Percentiles rank a stretch among this genome's conserved stretches.
Evolutionary conservation across 2,329 filamentous ascomycete species (phyloP).

Genomic region (Venturia aucupariae): DNA sequence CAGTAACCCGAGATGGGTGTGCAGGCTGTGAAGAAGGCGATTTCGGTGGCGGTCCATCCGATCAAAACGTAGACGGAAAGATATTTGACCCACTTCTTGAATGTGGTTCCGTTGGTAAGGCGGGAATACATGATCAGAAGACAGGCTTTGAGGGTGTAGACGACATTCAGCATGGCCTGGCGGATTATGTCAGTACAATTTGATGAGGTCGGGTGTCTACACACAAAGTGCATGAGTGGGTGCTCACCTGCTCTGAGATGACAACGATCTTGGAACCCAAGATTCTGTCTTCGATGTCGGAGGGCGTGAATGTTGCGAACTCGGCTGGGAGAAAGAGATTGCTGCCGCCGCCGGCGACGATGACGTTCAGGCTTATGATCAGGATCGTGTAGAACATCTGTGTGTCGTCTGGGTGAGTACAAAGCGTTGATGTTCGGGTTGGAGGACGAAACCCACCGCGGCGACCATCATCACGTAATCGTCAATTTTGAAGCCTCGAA

Average conservation of each 20-base stretch:
- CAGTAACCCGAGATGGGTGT: slow-evolving; percentile 48
- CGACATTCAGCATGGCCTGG: slow-evolving; percentile 51
- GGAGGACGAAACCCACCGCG: not conserved
- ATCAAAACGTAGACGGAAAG: slow-evolving; percentile 39
- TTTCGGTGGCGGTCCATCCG: slow-evolving; percentile 44
- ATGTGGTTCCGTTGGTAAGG: slow-evolving; percentile 41
- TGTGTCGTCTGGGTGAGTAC: slow-evolving; percentile 15
- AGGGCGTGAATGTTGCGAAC: slow-evolving; percentile 27
- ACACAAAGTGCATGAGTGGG: not conserved
- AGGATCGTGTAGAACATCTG: slow-evolving; percentile 32
- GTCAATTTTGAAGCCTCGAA: slow-evolving; percentile 15
- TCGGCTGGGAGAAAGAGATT: slow-evolving; percentile 34
- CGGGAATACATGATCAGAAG: slow-evolving; percentile 49
- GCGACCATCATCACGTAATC: slow-evolving; percentile 17
- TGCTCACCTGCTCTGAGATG: slow-evolving; percentile 34
- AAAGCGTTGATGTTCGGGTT: not conserved
- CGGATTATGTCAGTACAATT: slow-evolving; percentile 5
- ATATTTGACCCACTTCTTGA: slow-evolving; percentile 40
- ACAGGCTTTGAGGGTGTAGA: slow-evolving; percentile 49
- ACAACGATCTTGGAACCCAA: slow-evolving; percentile 37
- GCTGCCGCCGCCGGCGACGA: slow-evolving; percentile 32
- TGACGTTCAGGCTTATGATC: slow-evolving; percentile 34
- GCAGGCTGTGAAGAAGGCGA: slow-evolving; percentile 46
- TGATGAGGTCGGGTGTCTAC: not conserved
- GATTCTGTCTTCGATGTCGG: slow-evolving; percentile 34